phyloP scores from a whole-genome alignment of 2,329 filamentous ascomycete genomes.

The Phialemonium atrogriseum region DNA sequence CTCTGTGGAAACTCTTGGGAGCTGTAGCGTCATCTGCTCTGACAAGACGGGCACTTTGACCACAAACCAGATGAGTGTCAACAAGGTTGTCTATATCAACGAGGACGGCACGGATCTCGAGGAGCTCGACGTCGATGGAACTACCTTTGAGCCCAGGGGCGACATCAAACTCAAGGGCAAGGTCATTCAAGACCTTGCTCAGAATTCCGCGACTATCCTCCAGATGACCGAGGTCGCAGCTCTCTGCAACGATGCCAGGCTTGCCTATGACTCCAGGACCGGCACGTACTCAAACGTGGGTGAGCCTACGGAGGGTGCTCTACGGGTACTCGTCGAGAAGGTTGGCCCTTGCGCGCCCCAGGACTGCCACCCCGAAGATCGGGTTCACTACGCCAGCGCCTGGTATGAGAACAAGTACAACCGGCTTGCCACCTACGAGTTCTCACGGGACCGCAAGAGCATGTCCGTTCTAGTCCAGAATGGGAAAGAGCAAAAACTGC shows the following conservation, averaged over 20 bases:
- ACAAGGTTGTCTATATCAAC: slow-evolving; percentile 78
- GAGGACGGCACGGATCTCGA: slow-evolving; percentile 66
- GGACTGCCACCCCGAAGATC: slow-evolving; percentile 46
- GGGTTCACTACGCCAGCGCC: slow-evolving; percentile 73
- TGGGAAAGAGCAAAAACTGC: slow-evolving; percentile 64
- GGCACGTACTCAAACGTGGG: slow-evolving; percentile 75
- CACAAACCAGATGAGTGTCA: slow-evolving; percentile 99
- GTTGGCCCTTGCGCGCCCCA: slow-evolving; percentile 69
- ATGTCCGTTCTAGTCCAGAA: slow-evolving; percentile 90
- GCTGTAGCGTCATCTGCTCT: slow-evolving; percentile 98
- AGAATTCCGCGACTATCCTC: slow-evolving; percentile 65
- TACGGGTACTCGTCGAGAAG: slow-evolving; percentile 89
- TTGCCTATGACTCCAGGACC: slow-evolving; percentile 73
- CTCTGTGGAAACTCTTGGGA: slow-evolving; percentile 94
- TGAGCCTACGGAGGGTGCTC: slow-evolving; percentile 89
- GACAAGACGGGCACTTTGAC: slow-evolving; percentile 98
- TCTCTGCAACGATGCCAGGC: slow-evolving; percentile 81
- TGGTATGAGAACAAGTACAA: slow-evolving; percentile 72
- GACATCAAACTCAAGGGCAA: slow-evolving; percentile 63
- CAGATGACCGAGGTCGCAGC: slow-evolving; percentile 67
- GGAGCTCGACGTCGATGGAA: slow-evolving; percentile 85
- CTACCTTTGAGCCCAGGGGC: slow-evolving; percentile 81
- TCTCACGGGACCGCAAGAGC: slow-evolving; percentile 95
- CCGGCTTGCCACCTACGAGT: slow-evolving; percentile 84
- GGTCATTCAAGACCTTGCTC: slow-evolving; percentile 57